Evolutionary conservation across 129 eudicot genomes (phyloP).

Genomic region (Ambrosia artemisiifolia): DNA sequence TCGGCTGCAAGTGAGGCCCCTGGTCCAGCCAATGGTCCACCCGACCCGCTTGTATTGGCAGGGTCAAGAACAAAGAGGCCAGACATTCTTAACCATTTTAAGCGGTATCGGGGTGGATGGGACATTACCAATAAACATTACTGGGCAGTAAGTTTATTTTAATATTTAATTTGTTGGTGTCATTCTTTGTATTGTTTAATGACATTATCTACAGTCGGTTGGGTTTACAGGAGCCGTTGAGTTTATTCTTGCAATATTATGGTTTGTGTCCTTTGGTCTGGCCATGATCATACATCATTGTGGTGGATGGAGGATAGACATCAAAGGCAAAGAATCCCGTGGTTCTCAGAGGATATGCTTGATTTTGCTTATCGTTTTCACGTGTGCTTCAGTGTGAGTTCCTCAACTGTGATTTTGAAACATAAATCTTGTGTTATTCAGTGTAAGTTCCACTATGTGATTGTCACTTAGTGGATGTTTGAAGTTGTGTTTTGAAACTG

Average conservation of each 20-base stretch:
- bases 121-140: conserved; percentile 79
- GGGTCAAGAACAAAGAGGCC: conserved; percentile 75
- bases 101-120: conserved; percentile 77
- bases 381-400: conserved; percentile 74
- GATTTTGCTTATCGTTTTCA: conserved; percentile 57
- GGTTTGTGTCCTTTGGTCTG: conserved; percentile 72
- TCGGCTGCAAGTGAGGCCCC: conserved; percentile 44
- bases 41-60: conserved; percentile 64
- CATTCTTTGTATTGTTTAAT: conserved; percentile 2
- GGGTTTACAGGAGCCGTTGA: conserved; percentile 91
- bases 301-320: conserved; percentile 68
- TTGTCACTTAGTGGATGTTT: not conserved
- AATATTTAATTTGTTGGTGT: not conserved
- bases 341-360: conserved; percentile 49
- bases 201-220: conserved; percentile 67
- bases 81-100: conserved; percentile 58
- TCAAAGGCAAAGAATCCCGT: conserved; percentile 45
- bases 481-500: not conserved
- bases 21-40: conserved; percentile 37
- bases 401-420: conserved; percentile 26
- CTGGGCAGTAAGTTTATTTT: conserved; percentile 75
- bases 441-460: conserved; percentile 41
- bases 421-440: conserved; percentile 28
- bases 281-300: conserved; percentile 69
- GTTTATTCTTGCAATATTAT: conserved; percentile 59